These are phyloP conservation scores for Durusdinium trenchii DNA, from an alignment of 73 alveolate genomes.

Conservation along the genomic window DNA sequence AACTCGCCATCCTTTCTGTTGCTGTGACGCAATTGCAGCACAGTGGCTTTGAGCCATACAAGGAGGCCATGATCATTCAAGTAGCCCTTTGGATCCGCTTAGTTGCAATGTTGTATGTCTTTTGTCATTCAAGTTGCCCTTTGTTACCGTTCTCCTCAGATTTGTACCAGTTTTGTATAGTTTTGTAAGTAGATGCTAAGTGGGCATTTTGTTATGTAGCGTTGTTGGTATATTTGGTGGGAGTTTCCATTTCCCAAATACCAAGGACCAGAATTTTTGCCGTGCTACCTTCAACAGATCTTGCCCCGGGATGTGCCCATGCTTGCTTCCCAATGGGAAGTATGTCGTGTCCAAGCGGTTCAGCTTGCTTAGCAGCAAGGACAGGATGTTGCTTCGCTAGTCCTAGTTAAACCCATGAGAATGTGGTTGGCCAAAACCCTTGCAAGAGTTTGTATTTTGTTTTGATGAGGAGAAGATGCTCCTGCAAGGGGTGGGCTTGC, in stretches of 20 bases:
- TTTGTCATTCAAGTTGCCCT: not conserved
- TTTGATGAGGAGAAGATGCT: not conserved
- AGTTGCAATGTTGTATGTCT: not conserved
- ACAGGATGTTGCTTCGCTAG: not conserved
- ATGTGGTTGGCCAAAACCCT: too few species aligned
- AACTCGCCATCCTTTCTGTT: not conserved
- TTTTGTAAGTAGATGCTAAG: too few species aligned
- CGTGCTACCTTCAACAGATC: not conserved
- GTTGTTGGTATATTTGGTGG: too few species aligned
- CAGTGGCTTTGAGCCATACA: not conserved
- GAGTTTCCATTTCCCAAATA: too few species aligned
- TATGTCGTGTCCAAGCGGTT: not conserved
- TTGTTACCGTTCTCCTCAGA: not conserved
- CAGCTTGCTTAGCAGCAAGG: not conserved
- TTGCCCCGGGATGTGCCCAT: not conserved
- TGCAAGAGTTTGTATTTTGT: not conserved
- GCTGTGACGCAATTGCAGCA: not conserved
- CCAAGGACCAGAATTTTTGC: not conserved
- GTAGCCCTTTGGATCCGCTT: not conserved
- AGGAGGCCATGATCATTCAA: not conserved
- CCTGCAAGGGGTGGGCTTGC: slow-evolving; percentile 1
- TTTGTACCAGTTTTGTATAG: not conserved
- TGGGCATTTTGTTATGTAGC: too few species aligned
- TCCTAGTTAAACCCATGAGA: not conserved
- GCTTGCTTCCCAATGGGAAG: not conserved